A percentile compares a stretch with the other conserved stretches of the same genome.
Conservation (phyloP, 176 grass and related monocot species). For the Oryza rufipogon region DNA sequence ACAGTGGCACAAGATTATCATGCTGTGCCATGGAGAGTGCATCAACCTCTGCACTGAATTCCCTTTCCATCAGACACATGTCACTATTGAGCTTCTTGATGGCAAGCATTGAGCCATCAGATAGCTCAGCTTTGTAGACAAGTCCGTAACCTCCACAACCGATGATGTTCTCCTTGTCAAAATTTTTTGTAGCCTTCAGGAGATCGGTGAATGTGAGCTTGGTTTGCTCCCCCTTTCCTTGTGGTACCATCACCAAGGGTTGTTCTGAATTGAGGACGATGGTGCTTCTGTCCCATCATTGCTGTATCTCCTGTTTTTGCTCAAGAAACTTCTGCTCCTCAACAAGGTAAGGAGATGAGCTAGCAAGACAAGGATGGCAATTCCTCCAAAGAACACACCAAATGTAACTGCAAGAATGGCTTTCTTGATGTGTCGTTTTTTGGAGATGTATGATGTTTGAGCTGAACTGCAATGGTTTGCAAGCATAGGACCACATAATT, state of each 20-base stretch:
- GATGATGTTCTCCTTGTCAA: slow-evolving; percentile 65
- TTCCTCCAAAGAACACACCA: slow-evolving; percentile 44
- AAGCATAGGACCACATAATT: slow-evolving; percentile 51
- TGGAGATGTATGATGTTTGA: background rate
- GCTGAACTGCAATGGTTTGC: slow-evolving; percentile 29
- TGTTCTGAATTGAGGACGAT: slow-evolving; percentile 23
- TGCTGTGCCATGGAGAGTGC: slow-evolving; percentile 61
- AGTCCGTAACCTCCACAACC: slow-evolving; percentile 71
- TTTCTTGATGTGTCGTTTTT: slow-evolving; percentile 1
- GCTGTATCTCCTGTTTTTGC: slow-evolving; percentile 1
- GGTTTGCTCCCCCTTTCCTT: background rate
- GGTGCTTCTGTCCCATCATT: background rate
- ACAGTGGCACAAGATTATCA: slow-evolving; percentile 69
- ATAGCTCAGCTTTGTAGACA: slow-evolving; percentile 69
- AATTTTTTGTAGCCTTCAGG: slow-evolving; percentile 70
- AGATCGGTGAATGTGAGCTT: slow-evolving; percentile 47
- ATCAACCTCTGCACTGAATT: slow-evolving; percentile 69
- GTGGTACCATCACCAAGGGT: slow-evolving; percentile 35
- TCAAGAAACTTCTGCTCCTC: background rate
- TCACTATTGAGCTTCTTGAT: slow-evolving; percentile 66
- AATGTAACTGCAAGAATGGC: slow-evolving; percentile 29
- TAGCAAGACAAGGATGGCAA: slow-evolving; percentile 35
- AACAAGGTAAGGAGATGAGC: slow-evolving; percentile 25
- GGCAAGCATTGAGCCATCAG: slow-evolving; percentile 45
- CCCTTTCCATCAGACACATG: slow-evolving; percentile 60